phyloP scores from a whole-genome alignment of 2,329 filamentous ascomycete genomes.

The Colletotrichum caudatum region DNA sequence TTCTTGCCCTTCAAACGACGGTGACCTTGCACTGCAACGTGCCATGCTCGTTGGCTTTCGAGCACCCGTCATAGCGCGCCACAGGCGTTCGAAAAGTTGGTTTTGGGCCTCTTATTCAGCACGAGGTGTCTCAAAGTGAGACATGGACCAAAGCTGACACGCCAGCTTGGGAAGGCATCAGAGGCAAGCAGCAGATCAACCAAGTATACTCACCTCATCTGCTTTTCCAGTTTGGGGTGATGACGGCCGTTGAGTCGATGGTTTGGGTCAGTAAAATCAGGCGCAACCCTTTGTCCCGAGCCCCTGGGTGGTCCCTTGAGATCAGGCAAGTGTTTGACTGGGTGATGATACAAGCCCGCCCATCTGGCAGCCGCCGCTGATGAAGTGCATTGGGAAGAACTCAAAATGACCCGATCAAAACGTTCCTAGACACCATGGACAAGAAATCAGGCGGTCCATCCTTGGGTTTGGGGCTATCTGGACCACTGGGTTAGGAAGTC shows the following conservation, averaged over 20 bases:
- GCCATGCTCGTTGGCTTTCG: constrained; percentile 45
- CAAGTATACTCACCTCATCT: constrained; percentile 40
- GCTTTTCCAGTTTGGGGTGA: constrained; percentile 47
- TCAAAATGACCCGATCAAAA: constrained; percentile 14
- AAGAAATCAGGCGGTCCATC: constrained; percentile 3
- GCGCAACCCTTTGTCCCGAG: constrained; percentile 8
- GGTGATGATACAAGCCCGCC: constrained; percentile 11
- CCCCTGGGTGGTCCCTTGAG: not conserved
- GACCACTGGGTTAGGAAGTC: constrained; percentile 10
- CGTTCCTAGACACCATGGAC: not conserved
- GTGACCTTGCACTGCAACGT: constrained; percentile 47
- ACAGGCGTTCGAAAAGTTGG: constrained; percentile 45
- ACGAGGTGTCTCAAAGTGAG: constrained; percentile 20
- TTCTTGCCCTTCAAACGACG: constrained; percentile 44
- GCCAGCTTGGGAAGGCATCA: constrained; percentile 13
- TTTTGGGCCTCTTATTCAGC: constrained; percentile 16
- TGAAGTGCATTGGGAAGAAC: not conserved
- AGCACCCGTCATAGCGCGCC: constrained; percentile 43
- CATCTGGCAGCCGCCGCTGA: constrained; percentile 30
- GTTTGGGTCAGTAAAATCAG: constrained; percentile 34
- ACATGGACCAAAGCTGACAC: not conserved
- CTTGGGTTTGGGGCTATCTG: constrained; percentile 9
- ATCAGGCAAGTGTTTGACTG: not conserved
- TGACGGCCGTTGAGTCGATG: constrained; percentile 46
- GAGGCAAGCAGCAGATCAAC: not conserved